These are phyloP conservation scores for Hypoxylon fuscum DNA, from an alignment of 495 filamentous ascomycete genomes.

Conservation along the genomic window DNA sequence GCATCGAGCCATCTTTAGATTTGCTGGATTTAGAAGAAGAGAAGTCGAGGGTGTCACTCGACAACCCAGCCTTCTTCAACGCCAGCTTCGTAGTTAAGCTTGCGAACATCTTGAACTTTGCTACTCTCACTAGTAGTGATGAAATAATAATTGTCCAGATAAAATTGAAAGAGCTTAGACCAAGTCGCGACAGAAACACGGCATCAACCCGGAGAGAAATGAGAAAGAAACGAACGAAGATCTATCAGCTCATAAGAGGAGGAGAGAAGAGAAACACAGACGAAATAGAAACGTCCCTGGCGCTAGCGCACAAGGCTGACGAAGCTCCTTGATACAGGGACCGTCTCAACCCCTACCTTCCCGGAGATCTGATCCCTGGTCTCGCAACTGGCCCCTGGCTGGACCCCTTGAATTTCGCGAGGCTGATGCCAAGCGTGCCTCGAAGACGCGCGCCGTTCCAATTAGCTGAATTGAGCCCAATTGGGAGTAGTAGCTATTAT, in stretches of 20 bases:
- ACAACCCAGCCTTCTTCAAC: constrained; percentile 55
- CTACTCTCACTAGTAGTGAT: not conserved
- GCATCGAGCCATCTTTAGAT: constrained; percentile 25
- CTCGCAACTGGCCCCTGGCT: constrained; percentile 23
- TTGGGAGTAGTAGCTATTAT: constrained; percentile 18
- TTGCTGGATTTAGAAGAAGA: constrained; percentile 42
- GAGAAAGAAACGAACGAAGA: constrained; percentile 21
- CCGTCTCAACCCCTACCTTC: constrained; percentile 41
- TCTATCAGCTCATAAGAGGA: not conserved
- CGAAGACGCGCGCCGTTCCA: constrained; percentile 15
- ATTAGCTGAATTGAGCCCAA: constrained; percentile 20
- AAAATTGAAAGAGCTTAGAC: not conserved
- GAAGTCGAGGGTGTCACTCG: constrained; percentile 51
- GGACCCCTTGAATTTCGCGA: constrained; percentile 37
- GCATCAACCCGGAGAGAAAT: constrained; percentile 7
- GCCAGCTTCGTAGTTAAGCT: constrained; percentile 59
- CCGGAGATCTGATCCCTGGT: constrained; percentile 16
- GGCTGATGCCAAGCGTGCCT: constrained; percentile 38
- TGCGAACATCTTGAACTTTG: constrained; percentile 50
- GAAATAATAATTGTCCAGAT: constrained; percentile 3
- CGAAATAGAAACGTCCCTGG: constrained; percentile 18
- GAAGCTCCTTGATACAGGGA: constrained; percentile 46
- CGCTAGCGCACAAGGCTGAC: constrained; percentile 38
- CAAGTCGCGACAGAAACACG: constrained; percentile 2
- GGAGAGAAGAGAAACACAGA: constrained; percentile 24